phyloP scores from a whole-genome alignment of 768 basidiomycete genomes.

The Hericium erinaceus region DNA sequence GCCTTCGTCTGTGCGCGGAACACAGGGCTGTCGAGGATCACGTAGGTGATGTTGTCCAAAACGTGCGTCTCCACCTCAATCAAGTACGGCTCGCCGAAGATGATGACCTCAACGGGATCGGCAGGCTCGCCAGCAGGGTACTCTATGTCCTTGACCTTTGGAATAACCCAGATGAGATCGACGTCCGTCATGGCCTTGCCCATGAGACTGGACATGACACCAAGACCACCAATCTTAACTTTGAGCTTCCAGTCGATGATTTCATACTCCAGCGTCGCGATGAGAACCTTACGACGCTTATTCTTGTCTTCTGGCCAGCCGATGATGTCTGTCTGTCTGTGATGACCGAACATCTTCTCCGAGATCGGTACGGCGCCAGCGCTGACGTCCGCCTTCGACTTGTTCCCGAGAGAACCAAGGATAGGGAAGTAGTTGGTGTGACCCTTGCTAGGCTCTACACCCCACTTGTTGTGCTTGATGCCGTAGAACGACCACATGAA shows the following conservation, averaged over 20 bases:
- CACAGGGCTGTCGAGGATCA: constrained; percentile 89
- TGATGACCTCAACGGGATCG: constrained; percentile 92
- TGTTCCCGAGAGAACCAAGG: constrained; percentile 53
- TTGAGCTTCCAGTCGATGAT: constrained; percentile 97
- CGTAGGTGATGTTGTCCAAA: constrained; percentile 91
- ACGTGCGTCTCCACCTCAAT: constrained; percentile 93
- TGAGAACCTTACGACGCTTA: constrained; percentile 86
- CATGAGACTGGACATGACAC: constrained; percentile 97
- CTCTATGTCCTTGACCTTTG: constrained; percentile 91
- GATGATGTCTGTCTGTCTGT: constrained; percentile 61
- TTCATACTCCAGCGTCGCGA: constrained; percentile 91
- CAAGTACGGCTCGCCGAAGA: constrained; percentile 91
- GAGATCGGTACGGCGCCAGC: constrained; percentile 45
- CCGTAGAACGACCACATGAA: constrained; percentile 98
- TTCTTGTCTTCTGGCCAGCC: constrained; percentile 95
- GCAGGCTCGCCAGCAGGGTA: constrained; percentile 88
- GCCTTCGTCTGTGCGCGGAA: constrained; percentile 96
- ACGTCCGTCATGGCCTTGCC: constrained; percentile 98
- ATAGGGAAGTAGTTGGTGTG: constrained; percentile 84
- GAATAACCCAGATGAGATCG: constrained; percentile 87
- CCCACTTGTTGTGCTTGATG: constrained; percentile 89
- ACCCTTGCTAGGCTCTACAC: constrained; percentile 64
- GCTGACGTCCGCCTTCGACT: constrained; percentile 64
- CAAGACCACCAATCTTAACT: constrained; percentile 95
- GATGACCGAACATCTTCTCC: constrained; percentile 58